phyloP scores from a whole-genome alignment of 108 stramenopile species.

The Pseudonitzschia multiseries region DNA sequence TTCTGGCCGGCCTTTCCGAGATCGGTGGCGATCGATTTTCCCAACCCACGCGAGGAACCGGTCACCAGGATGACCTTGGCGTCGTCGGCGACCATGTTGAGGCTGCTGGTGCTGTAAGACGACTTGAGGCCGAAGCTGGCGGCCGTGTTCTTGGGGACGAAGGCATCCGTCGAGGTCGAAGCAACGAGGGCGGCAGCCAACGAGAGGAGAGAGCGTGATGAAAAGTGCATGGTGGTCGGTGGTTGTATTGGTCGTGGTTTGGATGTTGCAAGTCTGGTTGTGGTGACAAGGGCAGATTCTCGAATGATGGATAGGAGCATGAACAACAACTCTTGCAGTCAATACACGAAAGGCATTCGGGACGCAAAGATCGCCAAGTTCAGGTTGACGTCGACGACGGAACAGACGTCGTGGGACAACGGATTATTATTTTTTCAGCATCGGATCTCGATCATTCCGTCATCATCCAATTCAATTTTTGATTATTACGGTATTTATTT shows the following conservation, averaged over 20 bases:
- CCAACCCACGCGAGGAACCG: slow-evolving; percentile 92
- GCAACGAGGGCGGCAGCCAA: slow-evolving; percentile 20
- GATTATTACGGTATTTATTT: background rate
- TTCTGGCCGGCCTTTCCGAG: slow-evolving; percentile 88
- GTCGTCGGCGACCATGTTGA: slow-evolving; percentile 81
- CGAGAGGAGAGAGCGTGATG: slow-evolving; percentile 11
- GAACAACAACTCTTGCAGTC: no score
- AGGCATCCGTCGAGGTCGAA: slow-evolving; percentile 23
- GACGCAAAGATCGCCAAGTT: no score
- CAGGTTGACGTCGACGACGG: no score
- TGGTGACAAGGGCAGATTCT: background rate
- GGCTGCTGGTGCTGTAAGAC: slow-evolving; percentile 21
- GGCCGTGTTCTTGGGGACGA: slow-evolving; percentile 17
- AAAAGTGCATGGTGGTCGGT: background rate
- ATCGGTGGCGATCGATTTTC: slow-evolving; percentile 89
- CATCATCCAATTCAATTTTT: no score
- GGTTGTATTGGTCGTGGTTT: background rate
- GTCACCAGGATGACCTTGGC: slow-evolving; percentile 90
- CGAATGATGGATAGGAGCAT: no score
- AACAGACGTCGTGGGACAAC: no score
- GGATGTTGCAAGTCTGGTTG: background rate
- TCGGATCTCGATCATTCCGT: no score
- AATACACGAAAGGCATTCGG: background rate
- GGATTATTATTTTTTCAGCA: no score
- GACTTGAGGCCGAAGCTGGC: background rate